Percentiles rank a stretch among this genome's conserved stretches.
Conservation (phyloP, 75 land plant species). For the Isoetes taiwanensis region DNA sequence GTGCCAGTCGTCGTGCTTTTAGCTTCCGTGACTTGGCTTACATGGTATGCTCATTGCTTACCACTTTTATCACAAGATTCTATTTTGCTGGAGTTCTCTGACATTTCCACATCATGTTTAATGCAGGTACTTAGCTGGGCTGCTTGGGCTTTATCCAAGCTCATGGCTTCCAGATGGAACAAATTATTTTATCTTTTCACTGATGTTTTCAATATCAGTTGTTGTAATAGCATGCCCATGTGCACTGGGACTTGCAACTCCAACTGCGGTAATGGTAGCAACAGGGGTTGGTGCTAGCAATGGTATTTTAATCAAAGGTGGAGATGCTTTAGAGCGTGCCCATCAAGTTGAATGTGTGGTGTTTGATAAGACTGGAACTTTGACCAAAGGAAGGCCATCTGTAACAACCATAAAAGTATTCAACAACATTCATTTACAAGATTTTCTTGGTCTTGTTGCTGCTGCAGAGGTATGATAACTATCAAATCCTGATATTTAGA, state of each 20-base stretch:
- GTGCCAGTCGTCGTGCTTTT: slow-evolving; percentile 68
- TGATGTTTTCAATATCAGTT: slow-evolving; percentile 84
- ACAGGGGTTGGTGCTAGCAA: slow-evolving; percentile 89
- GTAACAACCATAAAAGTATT: slow-evolving; percentile 55
- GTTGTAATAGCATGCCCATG: slow-evolving; percentile 90
- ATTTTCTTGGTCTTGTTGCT: slow-evolving; percentile 51
- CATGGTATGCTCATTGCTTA: slow-evolving; percentile 46
- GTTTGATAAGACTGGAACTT: slow-evolving; percentile 93
- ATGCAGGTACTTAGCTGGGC: slow-evolving; percentile 69
- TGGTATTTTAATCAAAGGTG: slow-evolving; percentile 93
- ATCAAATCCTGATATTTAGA: neutral
- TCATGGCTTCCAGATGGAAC: slow-evolving; percentile 68
- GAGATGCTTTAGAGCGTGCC: slow-evolving; percentile 80
- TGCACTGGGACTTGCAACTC: slow-evolving; percentile 95
- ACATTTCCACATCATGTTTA: neutral
- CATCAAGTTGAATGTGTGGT: slow-evolving; percentile 74
- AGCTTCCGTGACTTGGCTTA: slow-evolving; percentile 54
- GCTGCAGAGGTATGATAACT: slow-evolving; percentile 49
- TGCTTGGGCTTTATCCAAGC: slow-evolving; percentile 42
- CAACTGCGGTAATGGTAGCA: slow-evolving; percentile 97
- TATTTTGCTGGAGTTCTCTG: neutral
- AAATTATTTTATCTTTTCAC: slow-evolving; percentile 77
- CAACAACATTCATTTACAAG: slow-evolving; percentile 35
- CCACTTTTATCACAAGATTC: neutral
- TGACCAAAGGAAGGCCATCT: slow-evolving; percentile 72